A percentile compares a stretch with the other conserved stretches of the same genome.
phyloP scores from a whole-genome alignment of 2,329 filamentous ascomycete species.

The Pseudocercospora eumusae region DNA sequence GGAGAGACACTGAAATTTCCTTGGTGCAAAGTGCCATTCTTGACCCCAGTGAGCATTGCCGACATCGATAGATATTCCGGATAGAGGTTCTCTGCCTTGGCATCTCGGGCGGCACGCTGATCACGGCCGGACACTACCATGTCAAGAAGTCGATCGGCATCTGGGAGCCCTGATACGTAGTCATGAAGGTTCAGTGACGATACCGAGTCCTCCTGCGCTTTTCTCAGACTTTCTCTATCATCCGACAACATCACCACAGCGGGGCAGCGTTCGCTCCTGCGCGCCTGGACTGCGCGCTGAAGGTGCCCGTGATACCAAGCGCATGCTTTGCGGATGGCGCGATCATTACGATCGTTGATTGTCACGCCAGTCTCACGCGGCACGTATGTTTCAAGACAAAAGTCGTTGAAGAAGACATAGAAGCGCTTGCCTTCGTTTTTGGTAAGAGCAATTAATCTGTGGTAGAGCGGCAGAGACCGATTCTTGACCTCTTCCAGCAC shows the following conservation, averaged over 20 bases:
- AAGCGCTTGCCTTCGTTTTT: slow-evolving; percentile 97
- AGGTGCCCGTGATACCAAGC: slow-evolving; percentile 90
- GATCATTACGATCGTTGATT: slow-evolving; percentile 96
- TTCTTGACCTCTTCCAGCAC: slow-evolving; percentile 96
- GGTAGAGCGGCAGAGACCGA: slow-evolving; percentile 90
- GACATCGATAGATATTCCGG: slow-evolving; percentile 87
- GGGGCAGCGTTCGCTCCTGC: slow-evolving; percentile 60
- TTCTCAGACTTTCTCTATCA: slow-evolving; percentile 81
- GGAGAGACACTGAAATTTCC: slow-evolving; percentile 94
- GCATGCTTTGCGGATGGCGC: slow-evolving; percentile 81
- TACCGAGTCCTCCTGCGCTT: slow-evolving; percentile 75
- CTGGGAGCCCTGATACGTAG: slow-evolving; percentile 81
- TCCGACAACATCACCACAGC: slow-evolving; percentile 91
- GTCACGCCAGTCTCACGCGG: slow-evolving; percentile 72
- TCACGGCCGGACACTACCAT: slow-evolving; percentile 85
- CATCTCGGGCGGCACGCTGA: slow-evolving; percentile 63
- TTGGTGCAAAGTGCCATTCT: slow-evolving; percentile 85
- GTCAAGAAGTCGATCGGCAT: slow-evolving; percentile 82
- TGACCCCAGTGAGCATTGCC: slow-evolving; percentile 90
- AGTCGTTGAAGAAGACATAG: slow-evolving; percentile 99
- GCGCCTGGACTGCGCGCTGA: slow-evolving; percentile 59
- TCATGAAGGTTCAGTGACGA: slow-evolving; percentile 65
- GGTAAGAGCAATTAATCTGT: slow-evolving; percentile 83
- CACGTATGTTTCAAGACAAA: slow-evolving; percentile 87
- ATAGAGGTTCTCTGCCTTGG: slow-evolving; percentile 74